Conservation (phyloP, 1,139 yeast genomes). For the Yamadazyma atlantica region DNA sequence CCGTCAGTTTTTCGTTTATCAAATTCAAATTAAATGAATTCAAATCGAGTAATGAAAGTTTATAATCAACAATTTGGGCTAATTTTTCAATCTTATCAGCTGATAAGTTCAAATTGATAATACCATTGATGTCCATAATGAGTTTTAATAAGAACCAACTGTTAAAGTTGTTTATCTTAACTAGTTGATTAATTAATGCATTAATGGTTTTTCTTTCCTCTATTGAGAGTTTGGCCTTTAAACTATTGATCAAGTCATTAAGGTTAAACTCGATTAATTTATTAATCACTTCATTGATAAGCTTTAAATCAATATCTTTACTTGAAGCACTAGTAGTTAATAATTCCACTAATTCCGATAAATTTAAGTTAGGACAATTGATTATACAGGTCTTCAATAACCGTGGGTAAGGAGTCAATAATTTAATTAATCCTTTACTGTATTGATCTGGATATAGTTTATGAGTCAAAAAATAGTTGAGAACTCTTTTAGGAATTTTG, state of each 20-base stretch:
- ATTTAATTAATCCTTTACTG: conserved; percentile 53
- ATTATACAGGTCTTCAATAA: conserved; percentile 79
- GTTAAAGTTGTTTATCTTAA: conserved; percentile 32
- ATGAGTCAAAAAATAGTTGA: conserved; percentile 78
- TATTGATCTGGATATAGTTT: conserved; percentile 73
- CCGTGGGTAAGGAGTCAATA: conserved; percentile 52
- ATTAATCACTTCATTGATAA: conserved; percentile 61
- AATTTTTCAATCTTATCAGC: conserved; percentile 46
- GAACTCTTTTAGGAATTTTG: conserved; percentile 56
- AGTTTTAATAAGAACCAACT: conserved; percentile 64
- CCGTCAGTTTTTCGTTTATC: conserved; percentile 46
- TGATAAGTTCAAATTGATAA: conserved; percentile 54
- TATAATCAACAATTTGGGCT: conserved; percentile 42
- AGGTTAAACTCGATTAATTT: conserved; percentile 11
- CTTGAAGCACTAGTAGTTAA: conserved; percentile 52
- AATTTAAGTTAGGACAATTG: conserved; percentile 69
- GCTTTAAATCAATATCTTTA: conserved; percentile 65
- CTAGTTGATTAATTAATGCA: conserved; percentile 32
- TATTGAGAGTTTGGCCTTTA: conserved; percentile 21
- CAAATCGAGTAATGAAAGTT: conserved; percentile 48
- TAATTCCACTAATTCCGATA: conserved; percentile 62
- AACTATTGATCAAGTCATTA: conserved; percentile 44
- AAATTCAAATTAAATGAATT: conserved; percentile 57
- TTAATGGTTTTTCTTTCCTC: conserved; percentile 16
- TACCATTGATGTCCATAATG: conserved; percentile 71